phyloP scores from a whole-genome alignment of 2,329 filamentous ascomycete species.

The Aspergillus intermedius region DNA sequence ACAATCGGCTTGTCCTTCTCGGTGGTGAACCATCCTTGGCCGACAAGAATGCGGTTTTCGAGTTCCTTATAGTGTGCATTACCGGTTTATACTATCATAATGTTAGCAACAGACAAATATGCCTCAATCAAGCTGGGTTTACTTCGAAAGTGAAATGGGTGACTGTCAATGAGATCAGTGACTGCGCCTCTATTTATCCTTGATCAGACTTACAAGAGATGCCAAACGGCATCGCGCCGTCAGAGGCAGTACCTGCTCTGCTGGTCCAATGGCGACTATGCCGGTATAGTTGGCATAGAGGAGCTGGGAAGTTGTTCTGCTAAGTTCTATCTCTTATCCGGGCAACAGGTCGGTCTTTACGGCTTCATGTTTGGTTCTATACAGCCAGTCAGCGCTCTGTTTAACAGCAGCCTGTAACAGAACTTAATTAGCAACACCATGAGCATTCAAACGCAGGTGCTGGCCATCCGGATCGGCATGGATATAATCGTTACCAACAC shows the following conservation, averaged over 20 bases:
- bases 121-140: background rate
- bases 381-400: conserved; percentile 1
- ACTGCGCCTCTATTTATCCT: background rate
- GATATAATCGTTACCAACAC: conserved; percentile 39
- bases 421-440: conserved; percentile 34
- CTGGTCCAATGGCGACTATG: conserved; percentile 29
- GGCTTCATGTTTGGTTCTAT: conserved; percentile 27
- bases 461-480: conserved; percentile 34
- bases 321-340: background rate
- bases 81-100: conserved; percentile 28
- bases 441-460: conserved; percentile 35
- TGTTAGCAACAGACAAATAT: background rate
- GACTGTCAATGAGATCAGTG: conserved; percentile 18
- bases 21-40: conserved; percentile 33
- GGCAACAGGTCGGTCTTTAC: conserved; percentile 14
- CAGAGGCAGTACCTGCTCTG: conserved; percentile 22
- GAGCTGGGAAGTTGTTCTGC: conserved; percentile 12
- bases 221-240: conserved; percentile 33
- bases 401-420: background rate
- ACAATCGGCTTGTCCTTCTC: conserved; percentile 30
- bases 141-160: conserved; percentile 34
- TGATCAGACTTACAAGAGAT: conserved; percentile 30
- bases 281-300: conserved; percentile 39
- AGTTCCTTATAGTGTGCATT: conserved; percentile 36
- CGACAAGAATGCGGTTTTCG: conserved; percentile 37